These are phyloP conservation scores for Penicillium sp. DNA, from an alignment of 2,329 filamentous ascomycete species.

Conservation along the genomic window DNA sequence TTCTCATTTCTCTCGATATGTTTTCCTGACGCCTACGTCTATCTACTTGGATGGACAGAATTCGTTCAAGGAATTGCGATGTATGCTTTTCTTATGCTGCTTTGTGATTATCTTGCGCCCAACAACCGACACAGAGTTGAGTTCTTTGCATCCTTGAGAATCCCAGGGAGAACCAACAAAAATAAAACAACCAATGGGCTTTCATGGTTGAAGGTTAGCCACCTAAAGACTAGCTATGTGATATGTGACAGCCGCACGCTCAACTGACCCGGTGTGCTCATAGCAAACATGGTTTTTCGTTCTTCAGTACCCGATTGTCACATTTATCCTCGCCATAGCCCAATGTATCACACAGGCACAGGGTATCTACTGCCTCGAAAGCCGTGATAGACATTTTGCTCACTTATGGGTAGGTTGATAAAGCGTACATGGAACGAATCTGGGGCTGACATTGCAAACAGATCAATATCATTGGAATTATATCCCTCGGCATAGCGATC, in stretches of 20 bases:
- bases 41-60: constrained; percentile 46
- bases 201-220: constrained; percentile 30
- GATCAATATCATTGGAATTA: constrained; percentile 19
- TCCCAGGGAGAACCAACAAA: constrained; percentile 30
- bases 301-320: constrained; percentile 47
- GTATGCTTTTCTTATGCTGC: constrained; percentile 48
- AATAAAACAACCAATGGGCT: constrained; percentile 31
- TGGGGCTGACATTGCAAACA: background rate
- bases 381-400: constrained; percentile 37
- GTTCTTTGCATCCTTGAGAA: constrained; percentile 43
- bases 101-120: constrained; percentile 47
- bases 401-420: constrained; percentile 39
- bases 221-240: background rate
- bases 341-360: constrained; percentile 36
- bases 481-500: constrained; percentile 31
- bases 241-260: background rate
- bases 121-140: constrained; percentile 37
- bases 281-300: constrained; percentile 41
- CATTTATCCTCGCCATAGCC: constrained; percentile 28
- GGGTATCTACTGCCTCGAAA: constrained; percentile 35
- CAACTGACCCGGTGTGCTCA: background rate
- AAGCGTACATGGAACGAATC: no score
- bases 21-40: constrained; percentile 45
- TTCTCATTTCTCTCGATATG: constrained; percentile 45
- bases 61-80: constrained; percentile 48